These are phyloP conservation scores for Cutaneotrichosporon cavernicola DNA, from an alignment of 1,284 basidiomycete species.

Conservation along the genomic window DNA sequence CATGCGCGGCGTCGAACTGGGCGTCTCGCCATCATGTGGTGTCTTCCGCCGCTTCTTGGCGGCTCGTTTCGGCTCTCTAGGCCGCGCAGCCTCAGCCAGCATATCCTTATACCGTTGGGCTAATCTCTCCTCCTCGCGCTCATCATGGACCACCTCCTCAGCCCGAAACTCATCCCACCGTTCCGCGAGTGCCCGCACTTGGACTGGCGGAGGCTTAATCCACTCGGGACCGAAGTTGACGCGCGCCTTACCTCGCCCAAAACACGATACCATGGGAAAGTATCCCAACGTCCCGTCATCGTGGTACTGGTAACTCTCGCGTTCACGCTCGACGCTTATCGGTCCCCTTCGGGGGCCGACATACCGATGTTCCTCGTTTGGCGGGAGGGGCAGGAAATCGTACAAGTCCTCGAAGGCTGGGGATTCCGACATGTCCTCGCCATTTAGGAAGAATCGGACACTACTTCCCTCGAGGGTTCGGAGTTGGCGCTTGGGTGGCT, in stretches of 20 bases:
- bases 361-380: slow-evolving; percentile 30
- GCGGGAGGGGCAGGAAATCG: slow-evolving; percentile 83
- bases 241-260: slow-evolving; percentile 79
- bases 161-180: slow-evolving; percentile 44
- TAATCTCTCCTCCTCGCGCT: slow-evolving; percentile 43
- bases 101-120: slow-evolving; percentile 31
- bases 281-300: slow-evolving; percentile 96
- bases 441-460: slow-evolving; percentile 91
- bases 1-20: not conserved
- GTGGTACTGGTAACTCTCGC: slow-evolving; percentile 54
- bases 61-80: not conserved
- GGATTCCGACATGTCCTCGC: slow-evolving; percentile 69
- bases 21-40: slow-evolving; percentile 5
- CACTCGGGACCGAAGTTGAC: slow-evolving; percentile 89
- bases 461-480: slow-evolving; percentile 70
- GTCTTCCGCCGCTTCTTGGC: slow-evolving; percentile 4
- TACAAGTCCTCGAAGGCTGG: slow-evolving; percentile 81
- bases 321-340: slow-evolving; percentile 51
- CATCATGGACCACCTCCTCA: slow-evolving; percentile 46
- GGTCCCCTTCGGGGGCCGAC: slow-evolving; percentile 12
- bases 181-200: slow-evolving; percentile 38
- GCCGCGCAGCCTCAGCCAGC: slow-evolving; percentile 19
- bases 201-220: slow-evolving; percentile 62
- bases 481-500: slow-evolving; percentile 50
- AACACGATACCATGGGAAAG: slow-evolving; percentile 90